Percentiles rank a stretch among this genome's conserved stretches.
These are phyloP conservation scores for Simplicillium sp. DNA, from an alignment of 2,329 filamentous ascomycete genomes.

Conservation along the genomic window DNA sequence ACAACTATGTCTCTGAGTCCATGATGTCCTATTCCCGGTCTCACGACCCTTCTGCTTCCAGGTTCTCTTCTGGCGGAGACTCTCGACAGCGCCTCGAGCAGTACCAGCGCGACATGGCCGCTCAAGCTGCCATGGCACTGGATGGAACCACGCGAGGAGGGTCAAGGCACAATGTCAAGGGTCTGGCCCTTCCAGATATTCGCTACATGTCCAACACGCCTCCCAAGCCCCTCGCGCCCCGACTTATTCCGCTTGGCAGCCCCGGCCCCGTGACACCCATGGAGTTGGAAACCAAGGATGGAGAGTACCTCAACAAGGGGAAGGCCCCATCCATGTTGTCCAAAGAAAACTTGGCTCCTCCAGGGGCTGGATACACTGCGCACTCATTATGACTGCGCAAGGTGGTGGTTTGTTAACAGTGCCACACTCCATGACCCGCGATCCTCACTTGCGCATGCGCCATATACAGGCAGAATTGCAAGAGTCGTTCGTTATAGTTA, in stretches of 20 bases:
- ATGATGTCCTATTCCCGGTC: constrained; percentile 23
- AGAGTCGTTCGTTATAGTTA: too few species aligned
- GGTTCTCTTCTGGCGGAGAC: constrained; percentile 6
- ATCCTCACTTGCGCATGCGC: too few species aligned
- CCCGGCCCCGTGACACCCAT: constrained; percentile 54
- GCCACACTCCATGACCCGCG: too few species aligned
- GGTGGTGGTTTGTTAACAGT: too few species aligned
- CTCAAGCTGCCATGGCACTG: constrained; percentile 40
- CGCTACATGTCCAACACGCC: constrained; percentile 26
- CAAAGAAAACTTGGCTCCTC: constrained; percentile 1
- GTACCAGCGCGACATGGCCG: constrained; percentile 53
- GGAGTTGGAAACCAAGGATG: constrained; percentile 31
- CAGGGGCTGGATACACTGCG: constrained; percentile 1
- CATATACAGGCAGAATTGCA: too few species aligned
- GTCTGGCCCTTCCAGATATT: constrained; percentile 24
- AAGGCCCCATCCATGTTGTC: neutral
- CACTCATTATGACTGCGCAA: constrained; percentile 3
- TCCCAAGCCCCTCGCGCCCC: constrained; percentile 39
- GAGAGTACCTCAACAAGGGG: constrained; percentile 4
- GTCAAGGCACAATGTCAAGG: constrained; percentile 19
- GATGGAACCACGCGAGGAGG: constrained; percentile 15
- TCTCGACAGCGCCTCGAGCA: constrained; percentile 30
- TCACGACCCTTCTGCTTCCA: constrained; percentile 19
- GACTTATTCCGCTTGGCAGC: constrained; percentile 43
- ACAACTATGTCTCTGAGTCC: constrained; percentile 14